Base-by-base conservation (phyloP, 2,329 filamentous ascomycete genomes). In the Colletotrichum musae region DNA sequence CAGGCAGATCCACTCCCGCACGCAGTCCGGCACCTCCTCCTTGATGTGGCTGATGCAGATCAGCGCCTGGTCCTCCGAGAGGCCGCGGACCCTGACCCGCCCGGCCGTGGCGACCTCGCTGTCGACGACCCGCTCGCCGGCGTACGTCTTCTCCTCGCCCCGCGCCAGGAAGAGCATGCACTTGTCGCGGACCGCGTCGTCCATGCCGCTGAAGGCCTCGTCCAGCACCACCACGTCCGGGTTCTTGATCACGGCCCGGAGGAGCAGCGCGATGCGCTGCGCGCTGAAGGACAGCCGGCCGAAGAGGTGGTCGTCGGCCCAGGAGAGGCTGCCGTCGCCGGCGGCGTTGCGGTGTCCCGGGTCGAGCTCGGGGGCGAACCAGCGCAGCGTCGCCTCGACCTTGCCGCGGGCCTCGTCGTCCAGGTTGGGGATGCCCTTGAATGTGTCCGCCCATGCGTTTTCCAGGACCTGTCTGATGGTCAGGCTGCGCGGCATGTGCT, bases 21-120 rank as follows among this genome's bases (percentile, higher is more conserved):
- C 88, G 73, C 91, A 92, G 58, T 92, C 91, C 0, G 96, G 96
- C 10, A 98, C 93, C 80, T 99, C 96, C 75, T 97, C 94, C 71
- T 91, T 91, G 70, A 95, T 87, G 81, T 99, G 96, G 70, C 94
- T 96, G 69, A 98, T 95, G 72, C 95, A 94, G n/a, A 98, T 87
- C 62, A 99, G 82, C 0, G 94, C 94, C 80, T 98, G 95, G 24
- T 89, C 80, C 0, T 89, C 83, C 2, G 86, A 85, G 64, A 98
- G 80, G 0, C 94, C 94, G 1, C 75, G 76, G 5, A 95, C 81
- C 24, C 80, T 84, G 1, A 89, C 83, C 2, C 78, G 76, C 0
- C 83, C 87, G 0, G 80, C 73, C 64, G 80, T 82, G 7, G 82
- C 78, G 1, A 79, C 78, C 2, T 86, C 80, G 68, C 85, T 89